Conservation (phyloP, 768 basidiomycete species). For the Jaapia argillacea region DNA sequence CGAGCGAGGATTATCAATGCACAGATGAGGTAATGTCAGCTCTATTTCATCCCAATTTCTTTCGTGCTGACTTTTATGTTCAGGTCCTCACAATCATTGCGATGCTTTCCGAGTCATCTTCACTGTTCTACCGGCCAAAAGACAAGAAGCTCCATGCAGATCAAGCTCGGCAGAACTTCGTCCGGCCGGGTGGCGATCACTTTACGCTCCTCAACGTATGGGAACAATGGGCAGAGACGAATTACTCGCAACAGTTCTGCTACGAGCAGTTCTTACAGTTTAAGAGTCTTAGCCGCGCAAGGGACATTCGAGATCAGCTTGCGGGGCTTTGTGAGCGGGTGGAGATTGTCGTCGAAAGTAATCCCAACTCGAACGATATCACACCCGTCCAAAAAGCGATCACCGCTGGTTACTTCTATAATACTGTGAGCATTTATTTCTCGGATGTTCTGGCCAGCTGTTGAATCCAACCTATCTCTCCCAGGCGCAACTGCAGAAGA, state of each 20-base stretch:
- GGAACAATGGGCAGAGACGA: slow-evolving; percentile 98
- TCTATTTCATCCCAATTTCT: background rate
- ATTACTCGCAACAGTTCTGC: slow-evolving; percentile 94
- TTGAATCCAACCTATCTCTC: background rate
- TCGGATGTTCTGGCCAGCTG: background rate
- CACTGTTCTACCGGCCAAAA: slow-evolving; percentile 94
- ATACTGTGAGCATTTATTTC: slow-evolving; percentile 60
- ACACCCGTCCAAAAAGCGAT: slow-evolving; percentile 92
- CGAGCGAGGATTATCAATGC: slow-evolving; percentile 87
- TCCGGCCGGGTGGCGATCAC: slow-evolving; percentile 92
- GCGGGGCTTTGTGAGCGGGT: slow-evolving; percentile 95
- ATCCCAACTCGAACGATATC: slow-evolving; percentile 90
- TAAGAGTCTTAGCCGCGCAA: slow-evolving; percentile 88
- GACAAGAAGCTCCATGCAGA: slow-evolving; percentile 98
- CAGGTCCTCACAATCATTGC: slow-evolving; percentile 94
- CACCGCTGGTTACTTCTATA: slow-evolving; percentile 93
- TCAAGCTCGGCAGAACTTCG: slow-evolving; percentile 95
- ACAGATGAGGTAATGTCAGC: slow-evolving; percentile 76
- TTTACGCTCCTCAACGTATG: slow-evolving; percentile 96
- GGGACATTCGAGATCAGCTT: slow-evolving; percentile 94
- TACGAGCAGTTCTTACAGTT: slow-evolving; percentile 94
- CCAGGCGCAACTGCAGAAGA: slow-evolving; percentile 87
- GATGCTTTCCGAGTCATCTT: slow-evolving; percentile 93
- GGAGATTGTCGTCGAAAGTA: slow-evolving; percentile 80
- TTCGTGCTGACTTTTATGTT: background rate